These are phyloP conservation scores for Chalciporus sp. DNA, from an alignment of 1,284 basidiomycete genomes.

Conservation along the genomic window DNA sequence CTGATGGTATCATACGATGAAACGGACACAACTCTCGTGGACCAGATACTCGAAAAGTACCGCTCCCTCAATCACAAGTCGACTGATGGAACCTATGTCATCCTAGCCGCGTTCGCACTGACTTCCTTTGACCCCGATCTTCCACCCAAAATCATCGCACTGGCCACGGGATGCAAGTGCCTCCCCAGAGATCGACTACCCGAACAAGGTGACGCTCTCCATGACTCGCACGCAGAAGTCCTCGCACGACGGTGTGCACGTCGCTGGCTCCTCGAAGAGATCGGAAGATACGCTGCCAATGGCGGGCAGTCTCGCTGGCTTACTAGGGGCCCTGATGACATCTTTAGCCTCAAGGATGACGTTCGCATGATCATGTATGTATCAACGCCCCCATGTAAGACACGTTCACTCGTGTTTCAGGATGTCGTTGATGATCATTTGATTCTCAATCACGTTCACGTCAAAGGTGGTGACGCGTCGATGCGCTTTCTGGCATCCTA, in stretches of 20 bases:
- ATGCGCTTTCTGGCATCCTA: slow-evolving; percentile 72
- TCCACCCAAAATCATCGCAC: slow-evolving; percentile 57
- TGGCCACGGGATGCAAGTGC: slow-evolving; percentile 88
- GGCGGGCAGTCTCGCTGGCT: slow-evolving; percentile 49
- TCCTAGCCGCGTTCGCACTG: slow-evolving; percentile 63
- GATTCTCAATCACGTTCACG: slow-evolving; percentile 1
- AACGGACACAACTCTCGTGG: slow-evolving; percentile 26
- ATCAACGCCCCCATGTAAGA: slow-evolving; percentile 87
- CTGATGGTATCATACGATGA: slow-evolving; percentile 10
- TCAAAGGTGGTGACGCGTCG: slow-evolving; percentile 86
- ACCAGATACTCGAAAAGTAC: slow-evolving; percentile 46
- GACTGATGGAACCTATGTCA: slow-evolving; percentile 56
- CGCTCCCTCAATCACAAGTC: slow-evolving; percentile 47
- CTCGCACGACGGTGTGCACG: slow-evolving; percentile 79
- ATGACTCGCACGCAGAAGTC: slow-evolving; percentile 92
- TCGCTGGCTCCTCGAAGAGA: slow-evolving; percentile 81
- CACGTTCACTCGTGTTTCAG: slow-evolving; percentile 8
- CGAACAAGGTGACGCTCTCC: slow-evolving; percentile 75
- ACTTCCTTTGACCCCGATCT: slow-evolving; percentile 15
- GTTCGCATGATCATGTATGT: slow-evolving; percentile 75
- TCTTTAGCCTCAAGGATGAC: slow-evolving; percentile 51
- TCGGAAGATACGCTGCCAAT: slow-evolving; percentile 39
- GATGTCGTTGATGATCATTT: slow-evolving; percentile 12
- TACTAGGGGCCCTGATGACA: slow-evolving; percentile 35
- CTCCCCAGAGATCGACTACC: slow-evolving; percentile 71